These are phyloP conservation scores for Baorangia bicolor DNA, from an alignment of 768 basidiomycete genomes.

Conservation along the genomic window DNA sequence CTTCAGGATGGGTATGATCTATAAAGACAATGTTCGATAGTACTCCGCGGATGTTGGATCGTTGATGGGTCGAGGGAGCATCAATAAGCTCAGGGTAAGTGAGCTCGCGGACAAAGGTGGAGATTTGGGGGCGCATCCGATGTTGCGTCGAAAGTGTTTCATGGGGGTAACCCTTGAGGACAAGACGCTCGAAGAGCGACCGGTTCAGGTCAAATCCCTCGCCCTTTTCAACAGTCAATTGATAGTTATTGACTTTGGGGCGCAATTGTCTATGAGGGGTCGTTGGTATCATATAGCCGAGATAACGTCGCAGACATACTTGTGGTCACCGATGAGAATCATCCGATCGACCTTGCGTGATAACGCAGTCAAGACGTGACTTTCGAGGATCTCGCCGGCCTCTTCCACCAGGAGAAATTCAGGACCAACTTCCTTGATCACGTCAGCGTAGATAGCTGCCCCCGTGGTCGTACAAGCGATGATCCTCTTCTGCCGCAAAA, in stretches of 20 bases:
- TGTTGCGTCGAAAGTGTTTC: constrained; percentile 55
- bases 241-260: constrained; percentile 68
- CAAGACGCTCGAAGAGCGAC: no score
- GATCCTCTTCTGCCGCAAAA: constrained; percentile 49
- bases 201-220: constrained; percentile 67
- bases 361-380: constrained; percentile 62
- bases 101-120: constrained; percentile 57
- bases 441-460: constrained; percentile 58
- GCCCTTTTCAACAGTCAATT: constrained; percentile 64
- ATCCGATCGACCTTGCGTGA: constrained; percentile 46
- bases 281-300: no score
- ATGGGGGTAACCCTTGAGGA: constrained; percentile 60
- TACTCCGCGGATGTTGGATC: constrained; percentile 53
- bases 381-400: no score
- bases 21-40: constrained; percentile 62
- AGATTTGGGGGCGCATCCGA: constrained; percentile 74
- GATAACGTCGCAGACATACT: no score
- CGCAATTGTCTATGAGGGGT: no score
- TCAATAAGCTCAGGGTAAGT: constrained; percentile 67
- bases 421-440: constrained; percentile 41
- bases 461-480: constrained; percentile 71
- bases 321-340: no score
- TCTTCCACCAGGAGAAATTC: constrained; percentile 60
- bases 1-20: constrained; percentile 56
- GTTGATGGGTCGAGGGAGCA: constrained; percentile 44